phyloP scores from a whole-genome alignment of 2,329 filamentous ascomycete species.

The Pestalotiopsis sp. region DNA sequence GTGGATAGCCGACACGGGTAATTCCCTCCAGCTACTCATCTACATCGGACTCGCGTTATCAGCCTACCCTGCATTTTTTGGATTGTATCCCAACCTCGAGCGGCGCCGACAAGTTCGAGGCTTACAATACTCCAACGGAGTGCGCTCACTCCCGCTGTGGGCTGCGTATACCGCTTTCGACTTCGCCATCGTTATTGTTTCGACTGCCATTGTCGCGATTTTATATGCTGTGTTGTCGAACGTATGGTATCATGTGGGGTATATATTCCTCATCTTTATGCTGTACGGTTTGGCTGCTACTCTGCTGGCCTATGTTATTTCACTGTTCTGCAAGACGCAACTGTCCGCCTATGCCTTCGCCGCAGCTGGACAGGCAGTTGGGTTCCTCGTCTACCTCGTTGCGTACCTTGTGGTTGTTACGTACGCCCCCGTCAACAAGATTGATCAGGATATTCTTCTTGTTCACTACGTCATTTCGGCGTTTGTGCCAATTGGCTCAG shows the following conservation, averaged over 20 bases:
- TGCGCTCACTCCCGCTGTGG: constrained; percentile 82
- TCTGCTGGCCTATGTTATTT: constrained; percentile 78
- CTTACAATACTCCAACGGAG: constrained; percentile 90
- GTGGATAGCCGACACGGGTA: constrained; percentile 68
- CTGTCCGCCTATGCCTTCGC: constrained; percentile 84
- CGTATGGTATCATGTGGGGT: constrained; percentile 78
- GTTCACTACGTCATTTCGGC: constrained; percentile 76
- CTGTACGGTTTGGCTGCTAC: constrained; percentile 81
- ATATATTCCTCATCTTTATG: constrained; percentile 79
- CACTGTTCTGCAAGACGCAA: constrained; percentile 77
- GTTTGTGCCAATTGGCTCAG: constrained; percentile 76
- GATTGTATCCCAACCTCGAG: constrained; percentile 86
- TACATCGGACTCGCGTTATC: constrained; percentile 82
- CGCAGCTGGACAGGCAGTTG: constrained; percentile 72
- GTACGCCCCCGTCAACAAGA: constrained; percentile 69
- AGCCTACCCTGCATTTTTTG: constrained; percentile 83
- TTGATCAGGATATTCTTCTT: constrained; percentile 68
- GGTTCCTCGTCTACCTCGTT: constrained; percentile 74
- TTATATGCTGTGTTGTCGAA: constrained; percentile 68
- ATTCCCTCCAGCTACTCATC: constrained; percentile 76
- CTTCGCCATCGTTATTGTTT: constrained; percentile 70
- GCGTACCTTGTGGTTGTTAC: constrained; percentile 74
- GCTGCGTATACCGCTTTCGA: constrained; percentile 82
- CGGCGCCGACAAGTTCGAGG: constrained; percentile 77
- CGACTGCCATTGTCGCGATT: constrained; percentile 66